Percentiles rank a stretch among this genome's conserved stretches.
phyloP scores from a whole-genome alignment of 2,329 filamentous ascomycete species.

The Scleromitrula shiraiana region DNA sequence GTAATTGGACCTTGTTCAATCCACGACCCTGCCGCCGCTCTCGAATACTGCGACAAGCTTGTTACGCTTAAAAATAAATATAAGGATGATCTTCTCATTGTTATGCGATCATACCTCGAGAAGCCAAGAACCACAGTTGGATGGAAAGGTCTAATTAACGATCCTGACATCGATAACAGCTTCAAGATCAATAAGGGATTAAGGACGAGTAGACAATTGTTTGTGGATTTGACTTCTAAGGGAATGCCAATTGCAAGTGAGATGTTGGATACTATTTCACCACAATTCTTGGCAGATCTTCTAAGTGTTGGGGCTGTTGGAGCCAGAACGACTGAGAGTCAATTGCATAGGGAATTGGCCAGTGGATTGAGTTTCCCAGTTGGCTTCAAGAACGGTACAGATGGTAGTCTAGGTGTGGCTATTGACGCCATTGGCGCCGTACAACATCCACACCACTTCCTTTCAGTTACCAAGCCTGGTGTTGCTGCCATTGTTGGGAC shows the following conservation, averaged over 20 bases:
- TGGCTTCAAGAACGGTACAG: slow-evolving; percentile 98
- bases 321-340: slow-evolving; percentile 92
- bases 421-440: slow-evolving; percentile 95
- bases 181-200: slow-evolving; percentile 99
- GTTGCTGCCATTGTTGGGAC: slow-evolving; percentile 93
- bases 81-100: slow-evolving; percentile 80
- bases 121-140: slow-evolving; percentile 97
- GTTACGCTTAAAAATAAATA: slow-evolving; percentile 79
- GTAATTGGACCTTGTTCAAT: slow-evolving; percentile 95
- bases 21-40: slow-evolving; percentile 82
- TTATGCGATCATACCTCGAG: slow-evolving; percentile 98
- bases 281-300: slow-evolving; percentile 90
- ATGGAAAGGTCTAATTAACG: slow-evolving; percentile 98
- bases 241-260: slow-evolving; percentile 96
- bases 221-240: slow-evolving; percentile 81
- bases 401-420: slow-evolving; percentile 80
- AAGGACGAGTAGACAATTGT: slow-evolving; percentile 77
- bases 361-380: slow-evolving; percentile 94
- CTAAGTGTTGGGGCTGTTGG: slow-evolving; percentile 89
- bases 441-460: slow-evolving; percentile 87
- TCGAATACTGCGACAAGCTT: slow-evolving; percentile 86
- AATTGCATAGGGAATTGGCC: slow-evolving; percentile 90
- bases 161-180: slow-evolving; percentile 95
- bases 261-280: slow-evolving; percentile 97
- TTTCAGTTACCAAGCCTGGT: slow-evolving; percentile 94